Conservation (phyloP, 345 rosid genomes). For the Syzygium grande region DNA sequence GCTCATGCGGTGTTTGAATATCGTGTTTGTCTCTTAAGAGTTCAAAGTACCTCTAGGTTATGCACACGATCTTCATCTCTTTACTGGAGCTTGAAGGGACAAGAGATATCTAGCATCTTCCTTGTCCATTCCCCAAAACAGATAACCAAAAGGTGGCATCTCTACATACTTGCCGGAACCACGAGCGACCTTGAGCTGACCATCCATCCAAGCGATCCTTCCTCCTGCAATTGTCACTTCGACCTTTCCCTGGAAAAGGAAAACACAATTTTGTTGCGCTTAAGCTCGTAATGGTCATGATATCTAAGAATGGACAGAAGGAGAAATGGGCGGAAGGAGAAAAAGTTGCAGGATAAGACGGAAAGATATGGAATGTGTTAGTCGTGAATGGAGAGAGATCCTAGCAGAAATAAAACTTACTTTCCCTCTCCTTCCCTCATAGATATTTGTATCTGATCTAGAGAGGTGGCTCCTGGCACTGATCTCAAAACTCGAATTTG, state of each 20-base stretch:
- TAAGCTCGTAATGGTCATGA: neutral
- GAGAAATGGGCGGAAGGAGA: neutral
- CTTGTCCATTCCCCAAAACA: slow-evolving; percentile 71
- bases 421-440: slow-evolving; percentile 72
- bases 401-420: slow-evolving; percentile 18
- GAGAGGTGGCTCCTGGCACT: slow-evolving; percentile 74
- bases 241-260: slow-evolving; percentile 59
- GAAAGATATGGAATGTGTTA: neutral
- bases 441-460: slow-evolving; percentile 77
- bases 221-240: slow-evolving; percentile 92
- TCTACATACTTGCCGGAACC: slow-evolving; percentile 68
- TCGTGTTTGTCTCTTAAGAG: neutral
- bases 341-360: neutral
- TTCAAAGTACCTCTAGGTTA: neutral
- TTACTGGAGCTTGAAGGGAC: slow-evolving; percentile 74
- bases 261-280: neutral
- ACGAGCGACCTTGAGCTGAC: slow-evolving; percentile 53
- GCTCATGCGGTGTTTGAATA: neutral
- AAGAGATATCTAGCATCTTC: slow-evolving; percentile 64
- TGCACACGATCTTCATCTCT: slow-evolving; percentile 31
- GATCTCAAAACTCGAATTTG: slow-evolving; percentile 67
- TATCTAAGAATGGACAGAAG: neutral
- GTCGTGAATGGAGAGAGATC: neutral
- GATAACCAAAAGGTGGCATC: slow-evolving; percentile 73
- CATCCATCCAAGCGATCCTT: slow-evolving; percentile 70